Evolutionary conservation across 2,329 filamentous ascomycete species (phyloP), one percentile per base, ranked within the genome.

Genomic region (Ophiostoma quercus): DNA sequence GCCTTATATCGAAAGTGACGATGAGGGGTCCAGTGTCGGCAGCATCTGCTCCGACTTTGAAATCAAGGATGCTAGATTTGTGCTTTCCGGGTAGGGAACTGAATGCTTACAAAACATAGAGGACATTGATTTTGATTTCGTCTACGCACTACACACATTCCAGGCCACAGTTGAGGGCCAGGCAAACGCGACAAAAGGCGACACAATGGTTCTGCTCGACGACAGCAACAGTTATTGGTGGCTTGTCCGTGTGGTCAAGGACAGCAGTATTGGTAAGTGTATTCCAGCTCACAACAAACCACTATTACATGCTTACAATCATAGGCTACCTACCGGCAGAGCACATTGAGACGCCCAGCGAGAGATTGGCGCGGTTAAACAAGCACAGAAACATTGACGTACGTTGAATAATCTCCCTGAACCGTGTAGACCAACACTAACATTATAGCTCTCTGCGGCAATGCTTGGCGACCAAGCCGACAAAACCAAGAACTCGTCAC

Each of bases 191-290:
- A 96, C 92, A 43, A 99, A 99, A 81, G 95, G 95, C 68, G 95
- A 99, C 77, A 98, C 94, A 16, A 99, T 99, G 95, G 94, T 98
- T 69, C 84, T 99, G 73, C 86, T 99, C 29, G 95, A 99, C 77
- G 95, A 99, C 76, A 98, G 93, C 81, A 99, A 99, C 82, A 98
- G 94, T 81, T 99, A 99, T 79, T 99, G 95, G 95, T 99, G 95
- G 95, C 87, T 99, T 72, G 95, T 99, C 16, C 87, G 94, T 74
- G 92, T 99, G 65, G 94, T 98, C 68, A 98, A 98, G 79, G 95
- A 99, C 80, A 96, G 92, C 79, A 98, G 93, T 78, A 99, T 99
- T 79, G 87, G 85, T 88, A 79, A 70, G 82, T 75, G 25, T 57
- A 19, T 57, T 25, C 2, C 22, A 12, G 0, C 12, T n/a, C 34